These are phyloP conservation scores for Fistulifera solaris DNA, from an alignment of 108 stramenopile genomes.

Conservation along the genomic window DNA sequence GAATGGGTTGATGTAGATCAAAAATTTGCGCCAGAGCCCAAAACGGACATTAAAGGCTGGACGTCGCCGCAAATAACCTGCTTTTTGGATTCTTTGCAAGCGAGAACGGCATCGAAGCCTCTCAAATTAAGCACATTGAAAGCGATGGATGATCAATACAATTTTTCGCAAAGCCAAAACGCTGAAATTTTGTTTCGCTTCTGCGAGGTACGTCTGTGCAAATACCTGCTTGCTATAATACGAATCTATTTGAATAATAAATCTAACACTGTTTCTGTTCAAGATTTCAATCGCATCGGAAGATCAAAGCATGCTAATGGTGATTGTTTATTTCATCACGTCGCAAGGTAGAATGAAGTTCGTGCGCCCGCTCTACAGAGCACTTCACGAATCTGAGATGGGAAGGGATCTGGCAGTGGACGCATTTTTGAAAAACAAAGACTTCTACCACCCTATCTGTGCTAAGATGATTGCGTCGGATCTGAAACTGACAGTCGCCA, in stretches of 20 bases:
- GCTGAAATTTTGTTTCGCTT: constrained; percentile 88
- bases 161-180: constrained; percentile 60
- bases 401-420: constrained; percentile 56
- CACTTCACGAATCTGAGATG: constrained; percentile 59
- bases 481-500: constrained; percentile 7
- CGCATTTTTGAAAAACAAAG: constrained; percentile 74
- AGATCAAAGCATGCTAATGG: constrained; percentile 52
- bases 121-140: constrained; percentile 45
- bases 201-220: constrained; percentile 27
- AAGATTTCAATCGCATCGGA: constrained; percentile 63
- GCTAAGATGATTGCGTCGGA: constrained; percentile 88
- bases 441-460: constrained; percentile 93
- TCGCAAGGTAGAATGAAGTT: constrained; percentile 99
- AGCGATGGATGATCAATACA: constrained; percentile 65
- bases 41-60: constrained; percentile 54
- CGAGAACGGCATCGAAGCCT: constrained; percentile 33
- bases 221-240: no score
- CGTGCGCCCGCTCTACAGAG: constrained; percentile 85
- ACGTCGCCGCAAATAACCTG: constrained; percentile 71
- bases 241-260: no score
- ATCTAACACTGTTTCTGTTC: no score
- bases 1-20: constrained; percentile 54
- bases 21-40: constrained; percentile 17
- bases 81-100: constrained; percentile 67
- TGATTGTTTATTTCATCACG: constrained; percentile 81